These are phyloP conservation scores for Chloranthus sessilifolius DNA, from an alignment of 164 flowering plant genomes.

Conservation along the genomic window DNA sequence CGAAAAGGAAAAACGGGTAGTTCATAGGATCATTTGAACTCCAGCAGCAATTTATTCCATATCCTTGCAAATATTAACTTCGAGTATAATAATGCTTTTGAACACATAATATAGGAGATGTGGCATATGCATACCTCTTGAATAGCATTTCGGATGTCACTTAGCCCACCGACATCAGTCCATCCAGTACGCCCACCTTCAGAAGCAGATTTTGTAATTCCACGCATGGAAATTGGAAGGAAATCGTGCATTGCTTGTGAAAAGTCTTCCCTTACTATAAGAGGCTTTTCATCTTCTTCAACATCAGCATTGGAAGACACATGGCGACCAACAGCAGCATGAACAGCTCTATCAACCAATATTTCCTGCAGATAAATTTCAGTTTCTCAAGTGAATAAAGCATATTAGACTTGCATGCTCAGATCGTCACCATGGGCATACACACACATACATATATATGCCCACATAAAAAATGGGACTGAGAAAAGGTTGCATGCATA, in stretches of 20 bases:
- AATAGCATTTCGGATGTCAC: conserved; percentile 60
- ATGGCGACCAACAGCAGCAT: conserved; percentile 72
- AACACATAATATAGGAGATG: neutral
- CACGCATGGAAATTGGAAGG: conserved; percentile 93
- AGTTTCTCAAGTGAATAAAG: neutral
- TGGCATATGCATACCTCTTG: conserved; percentile 54
- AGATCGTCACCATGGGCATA: neutral
- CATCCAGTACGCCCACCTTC: conserved; percentile 86
- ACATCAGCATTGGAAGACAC: conserved; percentile 29
- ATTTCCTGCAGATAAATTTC: conserved; percentile 52
- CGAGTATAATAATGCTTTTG: too few relatives aligned
- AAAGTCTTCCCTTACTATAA: conserved; percentile 63
- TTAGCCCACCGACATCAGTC: conserved; percentile 97
- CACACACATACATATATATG: too few relatives aligned
- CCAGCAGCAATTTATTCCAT: too few relatives aligned
- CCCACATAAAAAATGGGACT: too few relatives aligned
- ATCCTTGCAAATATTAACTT: too few relatives aligned
- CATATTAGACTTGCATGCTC: neutral
- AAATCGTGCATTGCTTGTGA: conserved; percentile 73
- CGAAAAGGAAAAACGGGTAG: too few relatives aligned
- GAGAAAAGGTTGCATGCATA: too few relatives aligned
- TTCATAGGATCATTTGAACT: too few relatives aligned
- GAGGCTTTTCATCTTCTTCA: conserved; percentile 28
- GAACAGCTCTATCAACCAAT: conserved; percentile 88
- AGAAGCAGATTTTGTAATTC: conserved; percentile 64